Percentiles rank a stretch among this genome's conserved stretches.
These are phyloP conservation scores for Colletotrichum spaethianum DNA, from an alignment of 2,329 filamentous ascomycete genomes.

Conservation along the genomic window DNA sequence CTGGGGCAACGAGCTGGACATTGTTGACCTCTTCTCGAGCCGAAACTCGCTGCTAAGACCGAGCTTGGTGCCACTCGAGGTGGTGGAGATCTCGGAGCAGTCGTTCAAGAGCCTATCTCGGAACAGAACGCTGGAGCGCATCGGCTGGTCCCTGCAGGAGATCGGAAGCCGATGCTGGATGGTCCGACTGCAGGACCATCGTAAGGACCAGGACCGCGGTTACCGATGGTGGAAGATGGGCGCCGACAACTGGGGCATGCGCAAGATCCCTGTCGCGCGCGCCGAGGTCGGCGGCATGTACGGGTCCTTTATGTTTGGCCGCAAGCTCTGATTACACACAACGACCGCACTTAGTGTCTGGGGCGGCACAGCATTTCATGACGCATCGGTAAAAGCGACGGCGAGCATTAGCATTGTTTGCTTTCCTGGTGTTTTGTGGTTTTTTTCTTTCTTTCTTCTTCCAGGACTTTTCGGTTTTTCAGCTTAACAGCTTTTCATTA, in stretches of 20 bases:
- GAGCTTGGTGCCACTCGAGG: conserved; percentile 78
- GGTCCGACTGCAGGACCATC: conserved; percentile 65
- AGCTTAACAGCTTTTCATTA: neutral
- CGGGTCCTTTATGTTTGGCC: conserved; percentile 78
- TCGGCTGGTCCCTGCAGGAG: conserved; percentile 81
- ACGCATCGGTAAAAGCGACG: conserved; percentile 18
- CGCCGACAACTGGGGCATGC: conserved; percentile 86
- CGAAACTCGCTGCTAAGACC: conserved; percentile 70
- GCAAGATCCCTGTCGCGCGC: conserved; percentile 90
- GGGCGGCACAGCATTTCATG: conserved; percentile 5
- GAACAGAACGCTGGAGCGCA: conserved; percentile 69
- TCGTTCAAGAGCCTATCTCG: conserved; percentile 76
- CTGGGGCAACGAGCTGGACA: conserved; percentile 71
- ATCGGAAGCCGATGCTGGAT: conserved; percentile 77
- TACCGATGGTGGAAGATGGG: conserved; percentile 85
- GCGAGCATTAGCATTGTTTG: conserved; percentile 17
- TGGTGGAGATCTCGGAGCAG: conserved; percentile 81
- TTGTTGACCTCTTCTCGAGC: conserved; percentile 65
- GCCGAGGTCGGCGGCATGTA: conserved; percentile 97
- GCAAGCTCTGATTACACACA: conserved; percentile 62
- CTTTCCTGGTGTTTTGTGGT: neutral
- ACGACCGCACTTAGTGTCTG: neutral
- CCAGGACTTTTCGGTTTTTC: neutral
- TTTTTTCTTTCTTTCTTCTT: neutral
- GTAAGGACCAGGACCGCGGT: conserved; percentile 68